These are phyloP conservation scores for Leccinum holopus DNA, from an alignment of 1,284 basidiomycete genomes.

Conservation along the genomic window DNA sequence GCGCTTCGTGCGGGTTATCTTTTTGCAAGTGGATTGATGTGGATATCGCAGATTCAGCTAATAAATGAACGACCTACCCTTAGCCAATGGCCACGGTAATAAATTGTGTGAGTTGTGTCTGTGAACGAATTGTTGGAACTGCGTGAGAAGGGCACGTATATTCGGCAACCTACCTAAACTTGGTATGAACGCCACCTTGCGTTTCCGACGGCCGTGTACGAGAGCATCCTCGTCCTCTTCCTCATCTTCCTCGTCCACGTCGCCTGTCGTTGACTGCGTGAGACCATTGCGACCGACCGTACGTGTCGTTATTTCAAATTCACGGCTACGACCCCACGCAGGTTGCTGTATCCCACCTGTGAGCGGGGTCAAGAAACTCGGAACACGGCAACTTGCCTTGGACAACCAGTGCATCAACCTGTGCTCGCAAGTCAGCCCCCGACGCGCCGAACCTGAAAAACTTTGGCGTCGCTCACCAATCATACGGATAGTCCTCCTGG, in stretches of 20 bases:
- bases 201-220: slow-evolving; percentile 66
- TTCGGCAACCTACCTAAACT: slow-evolving; percentile 56
- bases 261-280: slow-evolving; percentile 65
- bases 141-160: slow-evolving; percentile 23
- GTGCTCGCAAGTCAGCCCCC: slow-evolving; percentile 10
- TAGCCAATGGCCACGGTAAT: slow-evolving; percentile 83
- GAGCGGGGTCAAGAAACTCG: background rate
- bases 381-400: slow-evolving; percentile 47
- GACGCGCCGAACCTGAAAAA: slow-evolving; percentile 7
- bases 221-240: slow-evolving; percentile 50
- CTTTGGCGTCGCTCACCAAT: slow-evolving; percentile 50
- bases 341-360: slow-evolving; percentile 57
- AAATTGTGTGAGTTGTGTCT: slow-evolving; percentile 85
- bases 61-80: slow-evolving; percentile 48
- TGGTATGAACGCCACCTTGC: slow-evolving; percentile 75
- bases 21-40: slow-evolving; percentile 22
- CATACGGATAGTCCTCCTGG: slow-evolving; percentile 82
- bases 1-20: slow-evolving; percentile 78
- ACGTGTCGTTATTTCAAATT: slow-evolving; percentile 84
- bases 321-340: slow-evolving; percentile 77
- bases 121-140: slow-evolving; percentile 19
- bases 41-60: slow-evolving; percentile 11
- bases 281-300: slow-evolving; percentile 60
- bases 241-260: slow-evolving; percentile 72
- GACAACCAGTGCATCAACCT: slow-evolving; percentile 86